These are phyloP conservation scores for Iris pallida DNA, from an alignment of 116 monocot species.

Conservation along the genomic window DNA sequence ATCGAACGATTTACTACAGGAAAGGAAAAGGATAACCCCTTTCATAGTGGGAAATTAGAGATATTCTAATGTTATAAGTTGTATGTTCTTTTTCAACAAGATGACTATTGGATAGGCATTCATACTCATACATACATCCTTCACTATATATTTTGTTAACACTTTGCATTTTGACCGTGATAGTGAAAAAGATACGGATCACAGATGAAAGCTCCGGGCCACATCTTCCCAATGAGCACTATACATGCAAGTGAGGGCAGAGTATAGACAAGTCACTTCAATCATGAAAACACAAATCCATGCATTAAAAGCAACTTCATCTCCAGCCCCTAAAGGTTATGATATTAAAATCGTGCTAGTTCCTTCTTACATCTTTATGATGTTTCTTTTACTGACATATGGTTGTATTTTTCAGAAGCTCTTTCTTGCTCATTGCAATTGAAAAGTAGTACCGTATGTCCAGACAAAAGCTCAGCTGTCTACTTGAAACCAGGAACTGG, in stretches of 20 bases:
- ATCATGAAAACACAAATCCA: conserved; percentile 63
- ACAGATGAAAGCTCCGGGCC: conserved; percentile 46
- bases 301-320: conserved; percentile 51
- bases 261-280: conserved; percentile 61
- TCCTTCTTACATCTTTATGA: not conserved
- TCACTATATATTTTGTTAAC: not conserved
- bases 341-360: not conserved
- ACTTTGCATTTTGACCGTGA: not conserved
- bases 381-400: conserved; percentile 1
- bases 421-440: conserved; percentile 58
- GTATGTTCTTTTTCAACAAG: not conserved
- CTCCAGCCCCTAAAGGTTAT: conserved; percentile 58
- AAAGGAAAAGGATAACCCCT: no score
- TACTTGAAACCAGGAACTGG: conserved; percentile 65
- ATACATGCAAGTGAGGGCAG: conserved; percentile 56
- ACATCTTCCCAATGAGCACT: conserved; percentile 48
- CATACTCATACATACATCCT: not conserved
- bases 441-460: conserved; percentile 42
- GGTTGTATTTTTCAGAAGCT: conserved; percentile 33
- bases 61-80: no score
- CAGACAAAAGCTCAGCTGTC: conserved; percentile 27
- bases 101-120: not conserved
- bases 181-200: conserved; percentile 73
- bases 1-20: no score
- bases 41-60: no score